Base-by-base conservation (phyloP, 2,329 filamentous ascomycete genomes). In the Podosphaera fusca region DNA sequence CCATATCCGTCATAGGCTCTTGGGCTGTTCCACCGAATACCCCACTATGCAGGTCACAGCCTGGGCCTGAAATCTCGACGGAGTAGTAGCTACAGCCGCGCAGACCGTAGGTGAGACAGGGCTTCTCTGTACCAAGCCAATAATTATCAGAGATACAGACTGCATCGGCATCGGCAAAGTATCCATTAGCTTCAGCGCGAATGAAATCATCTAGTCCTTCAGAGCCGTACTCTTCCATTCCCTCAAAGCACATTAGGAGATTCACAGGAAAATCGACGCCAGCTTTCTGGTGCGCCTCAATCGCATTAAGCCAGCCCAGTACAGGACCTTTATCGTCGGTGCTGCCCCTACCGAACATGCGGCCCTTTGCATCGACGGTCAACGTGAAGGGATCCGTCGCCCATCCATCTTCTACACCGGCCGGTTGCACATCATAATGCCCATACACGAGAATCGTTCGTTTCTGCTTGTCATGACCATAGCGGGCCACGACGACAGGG, bases 61-160 rank as follows among this genome's bases (percentile, higher is more conserved):
- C 92, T 9, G 92, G 92, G 0, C 92, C 92, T 7, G 85, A 88
- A 61, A 98, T 75, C 71, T 92, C 85, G 63, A 98, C 72, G 56
- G 84, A 86, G 75, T 96, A 98, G 78, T 98, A 98, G 75, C 94
- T 96, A 81, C 87, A 94, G 56, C 92, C 92, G 63, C 92, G 85
- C 61, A 98, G 84, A 64, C 92, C 92, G 70, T 98, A 98, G 8
- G 92, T 98, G 67, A 98, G 73, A 71, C 92, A 98, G 10, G 92
- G 92, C 78, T 95, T 95, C 77, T 96, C 88, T 4, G 92, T 96
- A 59, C 92, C 92, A 46, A 98, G 82, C 92, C 92, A 98, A 81
- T 98, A 98, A 78, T 98, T 98, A 72, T 98, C 92, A 53, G 87
- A 95, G 69, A 98, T 98, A 74, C 92, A 98, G 59, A 96, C 87